Base-by-base conservation (phyloP, 2,329 filamentous ascomycete species). In the Penicillium sumatraense region DNA sequence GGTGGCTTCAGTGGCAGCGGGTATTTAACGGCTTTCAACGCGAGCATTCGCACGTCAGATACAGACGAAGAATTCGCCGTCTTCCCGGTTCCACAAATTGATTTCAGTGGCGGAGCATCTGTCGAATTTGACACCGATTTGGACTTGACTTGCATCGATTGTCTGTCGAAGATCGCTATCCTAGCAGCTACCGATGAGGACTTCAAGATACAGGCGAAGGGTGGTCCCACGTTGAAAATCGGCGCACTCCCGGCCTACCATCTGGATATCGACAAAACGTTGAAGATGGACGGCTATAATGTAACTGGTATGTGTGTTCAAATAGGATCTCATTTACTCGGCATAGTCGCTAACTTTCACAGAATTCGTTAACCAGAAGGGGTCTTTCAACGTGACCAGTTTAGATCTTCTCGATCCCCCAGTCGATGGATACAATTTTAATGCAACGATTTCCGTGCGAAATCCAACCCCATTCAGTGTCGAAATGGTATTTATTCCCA, bases 61-160 rank as follows among this genome's bases (percentile, higher is more conserved):
- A 61, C 57, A 7, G 42, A 58, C n/a, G 41, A 56, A 20, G 41
- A 53, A 8, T 63, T 68, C 20, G 59, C 63, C 1, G 35, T 61
- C 5, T 60, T 68, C 23, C 53, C 60, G 1, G 49, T 68, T 2
- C 60, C 60, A 0, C 21, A 53, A 3, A 62, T 67, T 7, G 29
- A 60, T 21, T 66, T 68, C 26, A 46, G 42, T 5, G 40, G 56
- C 3, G 54, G 57, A 3, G 56, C 56, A 5, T 36, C 29, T 7
- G 24, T 68, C 3, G 49, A 61, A 1, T 60, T 68, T n/a, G 58
- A 68, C 21, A 64, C 68, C 16, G 63, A 66, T 48, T 23, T 68
- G 41, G 50, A 65, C 7, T 21, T 68, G 14, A 59, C 63, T 3
- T 68, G 65, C 36, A 57, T 67, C 4, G 62, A 64, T 2, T 68